phyloP scores from a whole-genome alignment of 257 asterid genomes.

The Jasminum sambac region DNA sequence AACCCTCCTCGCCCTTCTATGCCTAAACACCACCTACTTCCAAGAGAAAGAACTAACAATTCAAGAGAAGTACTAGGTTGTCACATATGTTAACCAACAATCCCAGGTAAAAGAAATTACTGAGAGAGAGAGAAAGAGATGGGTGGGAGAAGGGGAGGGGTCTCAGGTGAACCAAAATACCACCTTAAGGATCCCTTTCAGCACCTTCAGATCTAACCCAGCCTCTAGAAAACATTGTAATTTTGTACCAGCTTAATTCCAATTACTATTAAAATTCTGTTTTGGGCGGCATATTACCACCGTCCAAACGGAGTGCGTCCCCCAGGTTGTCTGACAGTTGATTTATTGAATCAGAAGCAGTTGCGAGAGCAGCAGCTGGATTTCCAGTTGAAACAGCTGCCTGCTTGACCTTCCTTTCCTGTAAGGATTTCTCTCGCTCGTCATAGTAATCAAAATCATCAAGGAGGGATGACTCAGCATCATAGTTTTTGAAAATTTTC shows the following conservation, averaged over 20 bases:
- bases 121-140: constrained; percentile 33
- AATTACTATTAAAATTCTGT: constrained; percentile 45
- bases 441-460: constrained; percentile 90
- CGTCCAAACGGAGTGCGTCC: constrained; percentile 64
- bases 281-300: constrained; percentile 50
- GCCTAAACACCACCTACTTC: constrained; percentile 43
- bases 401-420: constrained; percentile 83
- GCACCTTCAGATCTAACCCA: constrained; percentile 36
- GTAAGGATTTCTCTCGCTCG: constrained; percentile 75
- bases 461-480: constrained; percentile 80
- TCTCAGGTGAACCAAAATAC: constrained; percentile 42
- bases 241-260: constrained; percentile 31
- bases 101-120: constrained; percentile 42
- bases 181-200: constrained; percentile 54
- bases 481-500: constrained; percentile 78
- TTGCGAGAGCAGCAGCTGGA: constrained; percentile 35
- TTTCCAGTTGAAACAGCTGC: constrained; percentile 47
- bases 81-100: constrained; percentile 31
- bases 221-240: constrained; percentile 31
- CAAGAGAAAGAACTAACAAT: constrained; percentile 31
- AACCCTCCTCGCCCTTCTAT: constrained; percentile 26
- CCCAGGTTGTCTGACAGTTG: constrained; percentile 73
- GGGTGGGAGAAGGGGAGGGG: constrained; percentile 21
- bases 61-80: constrained; percentile 27
- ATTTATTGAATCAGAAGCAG: constrained; percentile 61